Base-by-base conservation (phyloP, 2,329 filamentous ascomycete genomes). In the Massarina eburnea region DNA sequence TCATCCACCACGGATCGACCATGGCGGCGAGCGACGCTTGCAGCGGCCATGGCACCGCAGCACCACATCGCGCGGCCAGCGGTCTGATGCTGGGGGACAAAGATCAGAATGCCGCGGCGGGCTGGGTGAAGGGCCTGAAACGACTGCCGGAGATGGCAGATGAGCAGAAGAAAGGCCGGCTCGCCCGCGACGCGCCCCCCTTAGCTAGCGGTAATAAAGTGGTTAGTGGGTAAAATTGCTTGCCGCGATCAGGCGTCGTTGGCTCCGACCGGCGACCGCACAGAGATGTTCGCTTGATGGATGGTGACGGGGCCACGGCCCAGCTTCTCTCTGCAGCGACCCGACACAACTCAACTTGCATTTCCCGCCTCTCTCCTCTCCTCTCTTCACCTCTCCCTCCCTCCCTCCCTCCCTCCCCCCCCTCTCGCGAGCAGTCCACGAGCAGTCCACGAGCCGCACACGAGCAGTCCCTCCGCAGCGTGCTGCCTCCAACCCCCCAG, bases 1-100 rank as follows among this genome's bases (percentile, higher is more conserved):
- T 35, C 46, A 49, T 38, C 52, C 46, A 55, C 56, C 54, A 58
- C 61, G 55, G 52, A 44, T 58, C 53, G 54, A 41, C 24, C 24
- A 26, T 26, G 10, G 24, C 7, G 24, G 24, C 24, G 24, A 26
- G 24, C 24, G 10, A 10, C 6, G 24, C 6, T 26, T 26, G 24
- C 24, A 6, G 24, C 24, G 24, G 24, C 24, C 10, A 26, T 48
- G 47, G 39, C 37, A 48, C 52, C 52, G 53, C 54, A 49, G 48
- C 34, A 41, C 52, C 49, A 54, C 52, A 50, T 39, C 49, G n/a
- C n/a, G n/a, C n/a, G n/a, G n/a, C n/a, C n/a, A n/a, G n/a, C n/a
- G n/a, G n/a, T n/a, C n/a, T n/a, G 32, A 34, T 34, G 32, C 10
- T 36, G 34, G 12, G 12, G 34, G 12, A 18, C 15, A 9, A 8